Evolutionary conservation across 140 eudicot species (phyloP).

Genomic region (Bidens hawaiensis): DNA sequence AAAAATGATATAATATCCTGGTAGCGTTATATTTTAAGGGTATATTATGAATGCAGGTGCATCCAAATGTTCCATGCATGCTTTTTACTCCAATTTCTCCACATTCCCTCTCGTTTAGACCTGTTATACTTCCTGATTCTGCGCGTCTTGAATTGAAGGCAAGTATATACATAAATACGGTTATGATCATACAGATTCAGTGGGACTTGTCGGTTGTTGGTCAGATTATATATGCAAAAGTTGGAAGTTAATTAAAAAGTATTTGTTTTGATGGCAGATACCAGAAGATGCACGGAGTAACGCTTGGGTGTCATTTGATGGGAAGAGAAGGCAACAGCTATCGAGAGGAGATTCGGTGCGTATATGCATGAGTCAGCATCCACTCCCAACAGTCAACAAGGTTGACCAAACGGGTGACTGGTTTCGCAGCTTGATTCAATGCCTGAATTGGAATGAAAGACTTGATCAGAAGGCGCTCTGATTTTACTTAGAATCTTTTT

Average conservation of each 20-base stretch:
- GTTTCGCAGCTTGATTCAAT: slow-evolving; percentile 94
- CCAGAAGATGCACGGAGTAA: slow-evolving; percentile 97
- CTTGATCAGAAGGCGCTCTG: slow-evolving; percentile 94
- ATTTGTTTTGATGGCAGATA: slow-evolving; percentile 44
- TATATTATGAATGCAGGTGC: slow-evolving; percentile 61
- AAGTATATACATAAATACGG: not conserved
- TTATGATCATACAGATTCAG: not conserved
- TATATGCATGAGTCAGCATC: slow-evolving; percentile 93
- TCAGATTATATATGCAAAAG: not conserved
- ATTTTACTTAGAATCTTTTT: slow-evolving; percentile 3
- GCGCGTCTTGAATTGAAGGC: slow-evolving; percentile 96
- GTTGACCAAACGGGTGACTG: slow-evolving; percentile 99
- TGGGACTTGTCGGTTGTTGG: slow-evolving; percentile 4
- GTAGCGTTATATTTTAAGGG: not conserved
- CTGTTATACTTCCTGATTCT: slow-evolving; percentile 98
- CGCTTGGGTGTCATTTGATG: slow-evolving; percentile 99
- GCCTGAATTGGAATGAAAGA: slow-evolving; percentile 98
- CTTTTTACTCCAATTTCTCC: slow-evolving; percentile 97
- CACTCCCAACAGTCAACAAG: slow-evolving; percentile 97
- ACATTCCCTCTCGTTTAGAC: slow-evolving; percentile 95
- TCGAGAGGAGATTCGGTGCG: slow-evolving; percentile 95
- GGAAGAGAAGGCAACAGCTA: slow-evolving; percentile 98
- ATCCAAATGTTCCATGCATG: slow-evolving; percentile 99
- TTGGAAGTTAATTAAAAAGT: not conserved
- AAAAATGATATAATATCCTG: not conserved